Evolutionary conservation across 495 filamentous ascomycete genomes (phyloP).

Genomic region (Lindgomyces ingoldianus): DNA sequence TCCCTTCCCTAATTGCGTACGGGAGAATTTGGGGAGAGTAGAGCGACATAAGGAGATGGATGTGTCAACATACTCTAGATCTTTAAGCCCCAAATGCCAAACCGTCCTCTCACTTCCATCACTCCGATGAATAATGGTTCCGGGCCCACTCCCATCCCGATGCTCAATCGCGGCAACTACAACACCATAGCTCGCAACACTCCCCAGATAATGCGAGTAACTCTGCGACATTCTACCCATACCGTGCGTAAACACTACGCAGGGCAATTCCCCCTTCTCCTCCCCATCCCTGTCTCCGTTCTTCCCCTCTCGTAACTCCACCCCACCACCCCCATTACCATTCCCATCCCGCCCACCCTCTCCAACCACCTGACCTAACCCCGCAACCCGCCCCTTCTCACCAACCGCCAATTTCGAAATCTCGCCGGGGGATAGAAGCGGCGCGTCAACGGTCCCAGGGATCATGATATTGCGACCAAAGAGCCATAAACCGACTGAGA

Average conservation of each 20-base stretch:
- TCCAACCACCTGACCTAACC: conserved; percentile 5
- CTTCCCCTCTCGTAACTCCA: background rate
- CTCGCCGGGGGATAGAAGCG: conserved; percentile 6
- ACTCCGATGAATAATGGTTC: conserved; percentile 45
- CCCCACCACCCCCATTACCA: background rate
- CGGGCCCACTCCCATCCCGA: conserved; percentile 56
- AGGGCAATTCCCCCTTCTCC: conserved; percentile 38
- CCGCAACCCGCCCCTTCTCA: background rate
- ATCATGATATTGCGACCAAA: conserved; percentile 45
- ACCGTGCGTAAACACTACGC: conserved; percentile 58
- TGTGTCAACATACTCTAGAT: conserved; percentile 27
- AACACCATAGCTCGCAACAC: conserved; percentile 55
- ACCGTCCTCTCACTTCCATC: conserved; percentile 39
- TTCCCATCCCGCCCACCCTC: too few relatives aligned
- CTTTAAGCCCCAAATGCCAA: conserved; percentile 29
- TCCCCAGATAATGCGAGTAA: conserved; percentile 57
- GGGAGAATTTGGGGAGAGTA: background rate
- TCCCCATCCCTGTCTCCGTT: background rate
- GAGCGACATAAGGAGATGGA: background rate
- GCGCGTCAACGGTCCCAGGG: conserved; percentile 25
- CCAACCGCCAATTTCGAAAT: conserved; percentile 13
- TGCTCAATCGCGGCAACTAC: conserved; percentile 57
- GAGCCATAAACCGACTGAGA: conserved; percentile 51
- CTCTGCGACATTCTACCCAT: conserved; percentile 54
- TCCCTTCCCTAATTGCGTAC: background rate